Evolutionary conservation across 164 flowering plant genomes (phyloP).

Genomic region (Cinnamomum micranthum): DNA sequence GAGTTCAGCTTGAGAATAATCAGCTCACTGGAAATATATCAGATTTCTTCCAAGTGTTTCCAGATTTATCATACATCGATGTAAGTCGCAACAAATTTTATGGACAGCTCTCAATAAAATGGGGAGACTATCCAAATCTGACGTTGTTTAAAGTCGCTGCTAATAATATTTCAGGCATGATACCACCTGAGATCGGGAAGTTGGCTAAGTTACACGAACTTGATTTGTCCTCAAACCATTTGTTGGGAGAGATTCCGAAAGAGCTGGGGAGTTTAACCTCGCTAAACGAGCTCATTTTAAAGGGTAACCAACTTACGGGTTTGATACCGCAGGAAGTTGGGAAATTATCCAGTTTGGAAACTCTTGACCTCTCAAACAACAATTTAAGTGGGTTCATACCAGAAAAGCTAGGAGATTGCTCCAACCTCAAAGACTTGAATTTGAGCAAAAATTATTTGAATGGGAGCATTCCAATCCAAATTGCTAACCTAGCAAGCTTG

Average conservation of each 20-base stretch:
- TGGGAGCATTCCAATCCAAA: slow-evolving; percentile 41
- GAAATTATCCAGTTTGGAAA: not conserved
- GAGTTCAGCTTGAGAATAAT: no score
- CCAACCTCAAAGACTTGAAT: not conserved
- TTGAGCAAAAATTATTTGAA: slow-evolving; percentile 15
- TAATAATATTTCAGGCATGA: slow-evolving; percentile 32
- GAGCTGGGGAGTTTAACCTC: no score
- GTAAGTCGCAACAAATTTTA: slow-evolving; percentile 27
- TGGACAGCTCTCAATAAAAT: slow-evolving; percentile 24
- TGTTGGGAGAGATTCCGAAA: no score
- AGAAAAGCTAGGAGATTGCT: not conserved
- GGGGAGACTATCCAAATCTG: slow-evolving; percentile 31
- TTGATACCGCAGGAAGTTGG: not conserved
- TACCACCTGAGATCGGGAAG: slow-evolving; percentile 33
- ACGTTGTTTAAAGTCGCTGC: slow-evolving; percentile 20
- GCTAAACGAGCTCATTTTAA: slow-evolving; percentile 9
- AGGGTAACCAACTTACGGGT: not conserved
- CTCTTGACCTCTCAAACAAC: not conserved
- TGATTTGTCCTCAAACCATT: no score
- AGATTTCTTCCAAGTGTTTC: slow-evolving; percentile 30
- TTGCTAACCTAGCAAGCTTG: slow-evolving; percentile 31
- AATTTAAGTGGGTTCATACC: not conserved
- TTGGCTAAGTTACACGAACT: no score
- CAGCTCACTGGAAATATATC: slow-evolving; percentile 44
- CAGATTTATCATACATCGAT: slow-evolving; percentile 23